Evolutionary conservation across 495 filamentous ascomycete genomes (phyloP), one percentile per base, ranked within the genome.

Genomic region (Aspergillus affinis): DNA sequence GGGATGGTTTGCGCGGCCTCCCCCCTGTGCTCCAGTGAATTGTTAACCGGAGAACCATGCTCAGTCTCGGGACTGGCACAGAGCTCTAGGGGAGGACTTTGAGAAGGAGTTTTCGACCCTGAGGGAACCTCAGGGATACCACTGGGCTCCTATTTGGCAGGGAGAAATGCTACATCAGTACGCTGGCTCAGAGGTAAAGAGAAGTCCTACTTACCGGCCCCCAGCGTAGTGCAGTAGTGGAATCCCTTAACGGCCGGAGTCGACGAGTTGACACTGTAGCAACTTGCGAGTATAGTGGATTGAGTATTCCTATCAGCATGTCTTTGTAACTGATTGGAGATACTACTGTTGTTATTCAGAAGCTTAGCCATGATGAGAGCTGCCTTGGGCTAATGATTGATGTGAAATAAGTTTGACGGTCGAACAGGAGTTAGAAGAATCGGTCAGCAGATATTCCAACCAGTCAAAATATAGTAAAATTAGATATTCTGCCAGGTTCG

Each of bases 101-200:
- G 81, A 62, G 85, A 84, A 69, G 87, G 85, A 70, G 86, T 86
- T 80, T 90, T 88, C 69, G 85, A 78, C 80, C 89, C 82, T 72
- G 88, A 91, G 82, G 85, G 85, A 81, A 91, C 92, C 92, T 97
- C 91, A 94, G 91, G 91, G 88, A 89, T 90, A 89, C 91, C 91
- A 95, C 90, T 91, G 88, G 77, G 86, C 90, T 88, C 92, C 90
- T 91, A 32, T 15, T 71, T 23, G 49, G 52, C 13, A 0, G 20
- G 29, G 41, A 51, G 12, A 54, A 30, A n/a, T 29, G 6, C 7
- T 4, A 61, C 6, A 15, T 46, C 21, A 61, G 67, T 19, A 61
- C 29, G 49, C 23, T 15, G 15, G 18, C 4, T 47, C 26, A 48
- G 3, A 48, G 10, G 48, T 50, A 8, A 47, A 45, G 21, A n/a